Evolutionary conservation across 192 early-diverging fungal species (phyloP).

Genomic region (Rhizoclosmatium sp.): DNA sequence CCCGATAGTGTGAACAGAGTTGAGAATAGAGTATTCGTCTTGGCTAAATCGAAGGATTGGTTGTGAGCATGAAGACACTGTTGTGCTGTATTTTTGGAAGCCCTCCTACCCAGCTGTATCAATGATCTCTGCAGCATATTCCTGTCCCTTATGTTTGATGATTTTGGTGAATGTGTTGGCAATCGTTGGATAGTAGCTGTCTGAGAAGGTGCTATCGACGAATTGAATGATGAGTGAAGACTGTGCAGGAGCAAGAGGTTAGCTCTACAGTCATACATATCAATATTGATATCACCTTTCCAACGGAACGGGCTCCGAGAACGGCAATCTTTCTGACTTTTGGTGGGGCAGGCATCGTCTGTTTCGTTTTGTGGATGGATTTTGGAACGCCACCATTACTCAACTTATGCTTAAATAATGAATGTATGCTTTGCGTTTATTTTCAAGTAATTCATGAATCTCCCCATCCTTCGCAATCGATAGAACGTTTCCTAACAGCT

Average conservation of each 20-base stretch:
- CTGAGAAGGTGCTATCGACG: conserved; percentile 89
- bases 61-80: conserved; percentile 2
- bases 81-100: not conserved
- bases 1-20: conserved; percentile 86
- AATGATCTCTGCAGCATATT: conserved; percentile 89
- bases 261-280: not conserved
- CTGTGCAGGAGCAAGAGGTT: conserved; percentile 62
- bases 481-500: too few relatives aligned
- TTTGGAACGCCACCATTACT: not conserved
- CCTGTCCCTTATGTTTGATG: conserved; percentile 78
- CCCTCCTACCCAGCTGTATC: conserved; percentile 91
- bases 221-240: conserved; percentile 94
- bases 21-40: conserved; percentile 93
- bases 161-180: conserved; percentile 90
- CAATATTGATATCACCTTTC: conserved; percentile 42
- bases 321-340: conserved; percentile 84
- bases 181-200: conserved; percentile 95
- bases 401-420: too few relatives aligned
- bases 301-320: conserved; percentile 81
- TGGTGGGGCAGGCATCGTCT: conserved; percentile 35
- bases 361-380: not conserved
- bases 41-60: conserved; percentile 4
- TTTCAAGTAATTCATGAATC: too few relatives aligned
- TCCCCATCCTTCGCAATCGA: too few relatives aligned
- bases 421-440: too few relatives aligned